phyloP scores from a whole-genome alignment of 78 protist genomes.

The Dictyostelium discoideum region DNA sequence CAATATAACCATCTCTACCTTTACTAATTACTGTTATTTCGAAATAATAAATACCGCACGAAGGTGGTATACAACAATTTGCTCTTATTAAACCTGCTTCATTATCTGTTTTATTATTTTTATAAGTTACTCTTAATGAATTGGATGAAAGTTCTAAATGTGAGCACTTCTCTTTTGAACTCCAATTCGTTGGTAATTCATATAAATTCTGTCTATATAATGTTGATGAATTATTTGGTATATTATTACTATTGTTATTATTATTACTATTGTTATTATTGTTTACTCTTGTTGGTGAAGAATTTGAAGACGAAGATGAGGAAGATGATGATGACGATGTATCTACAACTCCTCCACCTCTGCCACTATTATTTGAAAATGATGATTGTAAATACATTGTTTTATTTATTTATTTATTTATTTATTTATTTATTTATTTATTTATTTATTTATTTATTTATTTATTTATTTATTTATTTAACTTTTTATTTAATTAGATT shows the following conservation, averaged over 20 bases:
- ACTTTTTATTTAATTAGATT: neutral
- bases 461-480: neutral
- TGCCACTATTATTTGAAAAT: conserved; percentile 13
- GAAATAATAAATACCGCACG: conserved; percentile 87
- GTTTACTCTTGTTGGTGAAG: neutral
- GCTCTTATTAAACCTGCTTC: conserved; percentile 85
- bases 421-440: neutral
- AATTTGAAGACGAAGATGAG: neutral
- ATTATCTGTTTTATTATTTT: conserved; percentile 36
- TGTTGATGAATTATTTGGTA: neutral
- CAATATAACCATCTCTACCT: conserved; percentile 90
- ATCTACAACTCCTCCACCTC: neutral
- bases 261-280: neutral
- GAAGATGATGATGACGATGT: neutral
- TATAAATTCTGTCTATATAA: conserved; percentile 5
- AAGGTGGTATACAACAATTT: conserved; percentile 65
- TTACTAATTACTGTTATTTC: conserved; percentile 80
- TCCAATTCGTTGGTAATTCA: conserved; percentile 78
- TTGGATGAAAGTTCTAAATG: conserved; percentile 40
- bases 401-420: neutral
- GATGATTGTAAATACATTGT: conserved; percentile 14
- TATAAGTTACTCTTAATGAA: conserved; percentile 43
- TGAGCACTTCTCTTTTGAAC: conserved; percentile 38
- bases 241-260: neutral
- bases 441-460: too few species aligned